phyloP scores from a whole-genome alignment of 2,329 filamentous ascomycete genomes.

The Myriosclerotinia duriaeana region DNA sequence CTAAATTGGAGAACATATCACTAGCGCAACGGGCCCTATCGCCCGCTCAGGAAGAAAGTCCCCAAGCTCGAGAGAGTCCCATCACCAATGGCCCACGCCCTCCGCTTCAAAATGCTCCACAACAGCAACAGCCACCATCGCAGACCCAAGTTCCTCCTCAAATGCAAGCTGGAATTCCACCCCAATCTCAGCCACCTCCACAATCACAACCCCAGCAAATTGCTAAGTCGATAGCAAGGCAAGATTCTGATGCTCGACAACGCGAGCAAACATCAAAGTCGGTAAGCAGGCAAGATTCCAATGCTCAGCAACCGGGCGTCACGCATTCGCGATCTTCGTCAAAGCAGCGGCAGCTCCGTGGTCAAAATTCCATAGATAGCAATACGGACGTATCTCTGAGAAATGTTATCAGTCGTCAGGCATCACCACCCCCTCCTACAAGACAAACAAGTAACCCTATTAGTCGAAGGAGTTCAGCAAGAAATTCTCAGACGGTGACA shows the following conservation, averaged over 20 bases:
- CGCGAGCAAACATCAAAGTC: slow-evolving; percentile 44
- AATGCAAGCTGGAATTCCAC: slow-evolving; percentile 9
- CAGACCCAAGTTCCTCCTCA: slow-evolving; percentile 1
- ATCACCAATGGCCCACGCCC: slow-evolving; percentile 62
- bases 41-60: slow-evolving; percentile 43
- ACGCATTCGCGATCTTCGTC: slow-evolving; percentile 45
- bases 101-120: slow-evolving; percentile 51
- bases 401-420: slow-evolving; percentile 47
- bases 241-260: slow-evolving; percentile 41
- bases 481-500: slow-evolving; percentile 62
- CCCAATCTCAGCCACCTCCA: slow-evolving; percentile 13
- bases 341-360: slow-evolving; percentile 55
- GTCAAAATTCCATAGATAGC: slow-evolving; percentile 68
- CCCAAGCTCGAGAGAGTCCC: slow-evolving; percentile 50
- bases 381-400: slow-evolving; percentile 55
- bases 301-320: slow-evolving; percentile 33
- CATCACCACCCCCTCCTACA: slow-evolving; percentile 59
- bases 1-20: slow-evolving; percentile 49
- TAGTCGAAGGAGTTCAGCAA: slow-evolving; percentile 57
- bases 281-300: slow-evolving; percentile 30
- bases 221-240: slow-evolving; percentile 34
- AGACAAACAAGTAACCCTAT: slow-evolving; percentile 61
- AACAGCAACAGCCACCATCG: slow-evolving; percentile 9
- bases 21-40: slow-evolving; percentile 42
- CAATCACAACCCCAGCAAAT: slow-evolving; percentile 37